phyloP scores from a whole-genome alignment of 495 filamentous ascomycete genomes.

The Geoglossum glabrum region DNA sequence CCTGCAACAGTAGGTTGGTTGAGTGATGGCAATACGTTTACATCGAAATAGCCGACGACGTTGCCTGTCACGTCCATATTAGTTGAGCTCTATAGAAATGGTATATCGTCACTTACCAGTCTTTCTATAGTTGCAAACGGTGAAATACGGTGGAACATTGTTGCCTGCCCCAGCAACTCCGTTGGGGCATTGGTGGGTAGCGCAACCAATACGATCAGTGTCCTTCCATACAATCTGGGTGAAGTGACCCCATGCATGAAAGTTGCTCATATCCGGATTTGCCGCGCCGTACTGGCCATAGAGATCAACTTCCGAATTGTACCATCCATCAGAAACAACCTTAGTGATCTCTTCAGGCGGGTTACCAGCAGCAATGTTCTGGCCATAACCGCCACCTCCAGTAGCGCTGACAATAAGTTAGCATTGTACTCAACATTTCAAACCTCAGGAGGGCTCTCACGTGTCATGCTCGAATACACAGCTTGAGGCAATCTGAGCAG shows the following conservation, averaged over 20 bases:
- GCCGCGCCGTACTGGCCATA: slow-evolving; percentile 24
- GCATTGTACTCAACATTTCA: not conserved
- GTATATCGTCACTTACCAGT: slow-evolving; percentile 26
- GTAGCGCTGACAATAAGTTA: not conserved
- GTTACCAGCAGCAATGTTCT: slow-evolving; percentile 52
- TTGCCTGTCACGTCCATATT: slow-evolving; percentile 31
- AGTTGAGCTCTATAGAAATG: not conserved
- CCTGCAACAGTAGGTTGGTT: slow-evolving; percentile 15
- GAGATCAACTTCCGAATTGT: slow-evolving; percentile 51
- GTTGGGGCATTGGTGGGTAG: slow-evolving; percentile 32
- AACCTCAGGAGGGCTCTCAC: slow-evolving; percentile 29
- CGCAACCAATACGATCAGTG: slow-evolving; percentile 55
- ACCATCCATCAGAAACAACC: slow-evolving; percentile 59
- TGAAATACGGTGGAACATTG: slow-evolving; percentile 31
- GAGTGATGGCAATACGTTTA: slow-evolving; percentile 37
- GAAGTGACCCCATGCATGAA: slow-evolving; percentile 66
- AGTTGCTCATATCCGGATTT: slow-evolving; percentile 34
- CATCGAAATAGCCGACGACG: slow-evolving; percentile 39
- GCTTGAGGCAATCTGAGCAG: slow-evolving; percentile 19
- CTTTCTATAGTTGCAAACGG: slow-evolving; percentile 79
- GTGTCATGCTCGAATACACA: slow-evolving; percentile 61
- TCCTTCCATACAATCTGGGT: slow-evolving; percentile 76
- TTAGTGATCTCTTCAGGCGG: slow-evolving; percentile 29
- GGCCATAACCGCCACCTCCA: slow-evolving; percentile 50
- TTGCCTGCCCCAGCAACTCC: slow-evolving; percentile 10